Percentiles rank a stretch among this genome's conserved stretches.
These are phyloP conservation scores for Pichia cactophila DNA, from an alignment of 1,139 yeast genomes.

Conservation along the genomic window DNA sequence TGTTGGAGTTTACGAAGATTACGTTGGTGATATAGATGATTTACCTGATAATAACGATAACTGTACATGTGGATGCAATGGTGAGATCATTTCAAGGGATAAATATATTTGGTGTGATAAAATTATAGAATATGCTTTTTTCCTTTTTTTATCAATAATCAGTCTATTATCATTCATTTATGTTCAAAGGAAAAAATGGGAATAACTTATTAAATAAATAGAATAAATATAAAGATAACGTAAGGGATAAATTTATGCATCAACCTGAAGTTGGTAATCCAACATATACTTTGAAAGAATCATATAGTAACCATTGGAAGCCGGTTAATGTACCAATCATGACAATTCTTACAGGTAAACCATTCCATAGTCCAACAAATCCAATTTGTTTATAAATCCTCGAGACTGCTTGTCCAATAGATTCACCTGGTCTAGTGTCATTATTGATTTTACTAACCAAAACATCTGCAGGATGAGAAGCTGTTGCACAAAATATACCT, in stretches of 20 bases:
- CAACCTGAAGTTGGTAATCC: constrained; percentile 86
- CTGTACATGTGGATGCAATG: background rate
- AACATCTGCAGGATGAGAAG: constrained; percentile 95
- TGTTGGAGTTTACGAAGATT: constrained; percentile 21
- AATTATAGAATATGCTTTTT: constrained; percentile 2
- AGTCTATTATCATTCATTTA: constrained; percentile 22
- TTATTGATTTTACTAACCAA: constrained; percentile 89
- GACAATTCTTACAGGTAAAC: constrained; percentile 84
- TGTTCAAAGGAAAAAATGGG: constrained; percentile 25
- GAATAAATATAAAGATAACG: background rate
- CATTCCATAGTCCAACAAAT: constrained; percentile 88
- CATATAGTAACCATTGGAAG: constrained; percentile 93
- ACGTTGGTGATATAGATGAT: background rate
- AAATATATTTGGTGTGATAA: constrained; percentile 6
- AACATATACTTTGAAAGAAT: constrained; percentile 81
- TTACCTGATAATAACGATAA: background rate
- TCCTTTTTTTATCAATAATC: constrained; percentile 17
- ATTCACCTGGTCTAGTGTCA: constrained; percentile 61
- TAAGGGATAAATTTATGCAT: constrained; percentile 13
- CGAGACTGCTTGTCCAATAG: constrained; percentile 55
- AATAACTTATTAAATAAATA: background rate
- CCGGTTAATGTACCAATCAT: constrained; percentile 98
- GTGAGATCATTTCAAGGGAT: background rate
- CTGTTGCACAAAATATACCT: constrained; percentile 90
- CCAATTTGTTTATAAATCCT: constrained; percentile 80